Evolutionary conservation across 2,329 filamentous ascomycete genomes (phyloP), one percentile per base, ranked within the genome.

Genomic region (Aspergillus thermomutatus): DNA sequence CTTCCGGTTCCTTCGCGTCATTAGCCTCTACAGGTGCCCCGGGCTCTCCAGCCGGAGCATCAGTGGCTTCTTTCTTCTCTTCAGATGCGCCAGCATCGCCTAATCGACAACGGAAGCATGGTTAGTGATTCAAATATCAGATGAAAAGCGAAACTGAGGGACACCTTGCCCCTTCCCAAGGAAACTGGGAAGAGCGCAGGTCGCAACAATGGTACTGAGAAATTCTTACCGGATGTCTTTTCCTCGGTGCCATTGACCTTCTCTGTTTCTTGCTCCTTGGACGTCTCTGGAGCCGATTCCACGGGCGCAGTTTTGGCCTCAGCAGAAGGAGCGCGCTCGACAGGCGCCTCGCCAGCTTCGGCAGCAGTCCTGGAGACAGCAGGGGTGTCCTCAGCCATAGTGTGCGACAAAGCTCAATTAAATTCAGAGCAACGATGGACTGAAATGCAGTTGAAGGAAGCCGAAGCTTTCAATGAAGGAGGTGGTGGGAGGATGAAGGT

Each of bases 341-440:
- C 61, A 26, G 65, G 61, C 65, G 67, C 66, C 64, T 74, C 70
- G 58, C 59, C 66, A 59, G 66, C 66, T 57, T 67, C 67, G 52
- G 68, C 54, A 50, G 62, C 66, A 56, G 70, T 63, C 58, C 67
- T 63, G 61, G 67, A 60, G 57, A 69, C 60, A 57, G 70, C 66
- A 63, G 70, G 67, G 50, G 69, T 70, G 56, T 72, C 70, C 56
- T 77, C 75, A 59, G 75, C 70, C 69, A 77, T 77, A 61, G 62
- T 72, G 65, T 63, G 64, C 67, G 55, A 56, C 55, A 51, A 58
- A 55, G 52, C 46, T 60, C 60, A 55, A 49, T 49, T 54, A 56
- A 53, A 61, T 54, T 64, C 61, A 62, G 49, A 54, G n/a, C 48
- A 41, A 26, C 28, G 21, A 57, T 50, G 41, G 46, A 60, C 46